These are phyloP conservation scores for Pythium scleroteichum DNA, from an alignment of 352 stramenopile species.

Conservation along the genomic window DNA sequence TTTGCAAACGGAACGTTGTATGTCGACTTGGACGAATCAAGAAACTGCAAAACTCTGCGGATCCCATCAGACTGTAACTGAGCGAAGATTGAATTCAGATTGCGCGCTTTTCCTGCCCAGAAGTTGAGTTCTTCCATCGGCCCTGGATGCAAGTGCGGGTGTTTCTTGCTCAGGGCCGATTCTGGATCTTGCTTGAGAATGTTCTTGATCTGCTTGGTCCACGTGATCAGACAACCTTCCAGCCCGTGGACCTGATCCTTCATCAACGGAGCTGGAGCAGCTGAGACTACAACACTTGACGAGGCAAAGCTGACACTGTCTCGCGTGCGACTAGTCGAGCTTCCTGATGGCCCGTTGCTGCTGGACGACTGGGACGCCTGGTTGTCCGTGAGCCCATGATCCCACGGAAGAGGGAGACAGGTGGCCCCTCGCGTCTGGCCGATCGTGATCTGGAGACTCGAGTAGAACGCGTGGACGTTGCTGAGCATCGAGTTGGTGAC, in stretches of 20 bases:
- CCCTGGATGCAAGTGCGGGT: constrained; percentile 59
- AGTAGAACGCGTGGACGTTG: constrained; percentile 81
- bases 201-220: constrained; percentile 95
- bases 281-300: background rate
- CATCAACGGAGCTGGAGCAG: constrained; percentile 27
- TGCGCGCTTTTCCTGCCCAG: constrained; percentile 80
- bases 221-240: constrained; percentile 91
- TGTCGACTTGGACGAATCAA: constrained; percentile 88
- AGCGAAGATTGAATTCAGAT: constrained; percentile 91
- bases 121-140: constrained; percentile 90
- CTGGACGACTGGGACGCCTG: constrained; percentile 14
- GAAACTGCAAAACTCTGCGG: constrained; percentile 83
- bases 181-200: constrained; percentile 91
- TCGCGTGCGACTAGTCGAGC: background rate
- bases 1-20: constrained; percentile 93
- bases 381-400: constrained; percentile 66
- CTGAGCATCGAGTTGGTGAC: constrained; percentile 74
- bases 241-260: constrained; percentile 88
- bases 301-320: constrained; percentile 9
- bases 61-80: constrained; percentile 89
- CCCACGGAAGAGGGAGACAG: constrained; percentile 83
- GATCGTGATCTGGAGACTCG: constrained; percentile 86
- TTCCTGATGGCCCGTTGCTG: constrained; percentile 7
- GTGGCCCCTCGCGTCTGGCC: constrained; percentile 83
- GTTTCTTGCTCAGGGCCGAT: constrained; percentile 55